Conservation (phyloP, 345 rosid genomes). For the Salix brachista region DNA sequence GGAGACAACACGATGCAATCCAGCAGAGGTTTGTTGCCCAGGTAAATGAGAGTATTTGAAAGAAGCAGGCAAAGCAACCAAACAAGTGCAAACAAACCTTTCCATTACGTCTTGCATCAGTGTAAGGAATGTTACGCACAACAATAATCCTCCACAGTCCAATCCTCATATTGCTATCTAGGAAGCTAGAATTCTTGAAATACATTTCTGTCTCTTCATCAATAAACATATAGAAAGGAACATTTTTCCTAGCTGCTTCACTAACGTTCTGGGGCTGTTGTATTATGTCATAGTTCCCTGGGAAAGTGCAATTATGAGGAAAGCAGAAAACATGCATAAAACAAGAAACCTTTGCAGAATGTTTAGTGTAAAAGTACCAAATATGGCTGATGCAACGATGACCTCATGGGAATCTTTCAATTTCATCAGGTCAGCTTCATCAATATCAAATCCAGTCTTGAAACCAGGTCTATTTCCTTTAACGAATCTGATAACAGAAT, state of each 20-base stretch:
- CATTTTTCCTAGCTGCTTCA: constrained; percentile 49
- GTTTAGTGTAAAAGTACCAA: constrained; percentile 48
- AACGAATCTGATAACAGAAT: constrained; percentile 48
- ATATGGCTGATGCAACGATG: constrained; percentile 86
- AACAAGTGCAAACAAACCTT: constrained; percentile 43
- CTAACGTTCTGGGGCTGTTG: constrained; percentile 73
- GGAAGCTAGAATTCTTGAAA: constrained; percentile 51
- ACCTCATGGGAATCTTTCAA: constrained; percentile 58
- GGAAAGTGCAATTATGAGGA: constrained; percentile 16
- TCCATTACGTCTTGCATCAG: constrained; percentile 81
- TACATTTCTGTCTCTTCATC: constrained; percentile 80
- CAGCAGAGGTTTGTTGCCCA: not conserved
- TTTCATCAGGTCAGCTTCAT: constrained; percentile 60
- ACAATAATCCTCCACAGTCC: constrained; percentile 86
- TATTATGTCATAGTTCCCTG: constrained; percentile 78
- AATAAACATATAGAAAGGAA: constrained; percentile 85
- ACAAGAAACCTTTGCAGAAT: not conserved
- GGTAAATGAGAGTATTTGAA: not conserved
- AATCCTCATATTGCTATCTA: constrained; percentile 50
- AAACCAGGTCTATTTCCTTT: constrained; percentile 67
- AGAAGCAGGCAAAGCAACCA: constrained; percentile 1
- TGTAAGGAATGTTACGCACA: constrained; percentile 63
- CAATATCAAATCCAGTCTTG: constrained; percentile 76
- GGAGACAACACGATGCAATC: not conserved
- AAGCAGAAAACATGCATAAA: constrained; percentile 3